Percentiles rank a stretch among this genome's conserved stretches.
Conservation (phyloP, 768 basidiomycete species). For the Collybia mongolica region DNA sequence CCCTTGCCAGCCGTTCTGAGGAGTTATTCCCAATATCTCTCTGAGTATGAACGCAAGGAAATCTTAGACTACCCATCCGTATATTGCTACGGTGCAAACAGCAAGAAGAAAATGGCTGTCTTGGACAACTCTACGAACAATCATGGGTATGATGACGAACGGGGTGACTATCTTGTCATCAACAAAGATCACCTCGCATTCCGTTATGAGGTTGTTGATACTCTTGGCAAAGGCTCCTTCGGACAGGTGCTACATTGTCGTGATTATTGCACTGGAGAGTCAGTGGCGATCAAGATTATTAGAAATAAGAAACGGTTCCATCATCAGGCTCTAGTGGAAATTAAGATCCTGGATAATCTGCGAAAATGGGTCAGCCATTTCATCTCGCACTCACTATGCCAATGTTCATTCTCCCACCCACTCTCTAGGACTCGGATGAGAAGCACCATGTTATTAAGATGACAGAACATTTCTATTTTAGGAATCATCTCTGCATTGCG, state of each 20-base stretch:
- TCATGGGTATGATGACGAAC: constrained; percentile 95
- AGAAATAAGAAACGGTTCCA: constrained; percentile 99
- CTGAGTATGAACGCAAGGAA: constrained; percentile 88
- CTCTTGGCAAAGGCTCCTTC: constrained; percentile 97
- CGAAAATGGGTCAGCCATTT: constrained; percentile 87
- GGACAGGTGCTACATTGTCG: constrained; percentile 96
- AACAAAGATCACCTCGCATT: constrained; percentile 92
- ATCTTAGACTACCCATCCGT: constrained; percentile 84
- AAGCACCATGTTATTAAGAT: constrained; percentile 97
- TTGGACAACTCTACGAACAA: constrained; percentile 78
- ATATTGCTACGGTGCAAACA: constrained; percentile 78
- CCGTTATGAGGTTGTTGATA: constrained; percentile 92
- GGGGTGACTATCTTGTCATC: constrained; percentile 94
- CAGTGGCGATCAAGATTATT: constrained; percentile 99
- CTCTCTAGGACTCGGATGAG: constrained; percentile 93
- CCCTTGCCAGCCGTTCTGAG: constrained; percentile 56
- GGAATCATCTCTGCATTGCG: constrained; percentile 95
- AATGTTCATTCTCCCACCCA: too few species aligned
- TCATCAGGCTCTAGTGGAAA: constrained; percentile 97
- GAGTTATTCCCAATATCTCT: constrained; percentile 68
- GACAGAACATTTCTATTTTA: constrained; percentile 98
- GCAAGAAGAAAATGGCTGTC: constrained; percentile 82
- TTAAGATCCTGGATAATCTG: constrained; percentile 95
- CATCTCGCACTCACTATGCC: not conserved
- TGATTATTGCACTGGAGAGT: constrained; percentile 91